Evolutionary conservation across 257 asterid species (phyloP).

Genomic region (Phtheirospermum japonicum): DNA sequence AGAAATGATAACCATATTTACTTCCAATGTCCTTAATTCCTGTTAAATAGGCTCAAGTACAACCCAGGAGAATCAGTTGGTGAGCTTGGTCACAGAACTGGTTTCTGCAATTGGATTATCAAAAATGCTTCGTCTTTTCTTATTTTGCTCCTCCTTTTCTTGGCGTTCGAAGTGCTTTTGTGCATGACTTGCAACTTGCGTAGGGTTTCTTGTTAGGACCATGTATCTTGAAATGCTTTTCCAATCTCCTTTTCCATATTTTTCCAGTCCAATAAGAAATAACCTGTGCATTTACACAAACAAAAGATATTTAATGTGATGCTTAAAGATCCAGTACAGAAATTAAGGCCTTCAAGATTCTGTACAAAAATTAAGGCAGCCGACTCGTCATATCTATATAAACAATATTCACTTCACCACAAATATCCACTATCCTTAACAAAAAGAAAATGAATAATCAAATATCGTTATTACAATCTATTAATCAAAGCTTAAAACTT

Average conservation of each 20-base stretch:
- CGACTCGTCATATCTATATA: no score
- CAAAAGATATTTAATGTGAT: slow-evolving; percentile 4
- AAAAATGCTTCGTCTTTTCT: slow-evolving; percentile 53
- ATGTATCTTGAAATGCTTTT: no score
- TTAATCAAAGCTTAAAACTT: no score
- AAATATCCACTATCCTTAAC: no score
- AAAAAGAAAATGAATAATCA: no score
- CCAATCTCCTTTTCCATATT: slow-evolving; percentile 54
- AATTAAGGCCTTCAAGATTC: no score
- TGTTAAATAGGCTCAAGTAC: neutral
- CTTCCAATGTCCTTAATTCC: neutral
- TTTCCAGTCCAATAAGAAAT: slow-evolving; percentile 48
- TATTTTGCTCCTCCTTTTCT: slow-evolving; percentile 40
- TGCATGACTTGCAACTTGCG: slow-evolving; percentile 58
- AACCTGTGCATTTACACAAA: slow-evolving; percentile 28
- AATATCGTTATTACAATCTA: no score
- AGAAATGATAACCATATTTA: neutral
- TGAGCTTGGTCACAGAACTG: slow-evolving; percentile 19
- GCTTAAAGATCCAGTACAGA: no score
- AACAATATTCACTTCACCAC: no score
- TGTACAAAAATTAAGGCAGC: no score
- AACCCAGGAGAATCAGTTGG: slow-evolving; percentile 5
- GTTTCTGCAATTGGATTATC: slow-evolving; percentile 31
- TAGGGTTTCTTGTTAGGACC: slow-evolving; percentile 42
- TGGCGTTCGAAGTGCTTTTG: slow-evolving; percentile 51